Evolutionary conservation across 192 early-diverging fungal species (phyloP).

Genomic region (Gonapodya sp.): DNA sequence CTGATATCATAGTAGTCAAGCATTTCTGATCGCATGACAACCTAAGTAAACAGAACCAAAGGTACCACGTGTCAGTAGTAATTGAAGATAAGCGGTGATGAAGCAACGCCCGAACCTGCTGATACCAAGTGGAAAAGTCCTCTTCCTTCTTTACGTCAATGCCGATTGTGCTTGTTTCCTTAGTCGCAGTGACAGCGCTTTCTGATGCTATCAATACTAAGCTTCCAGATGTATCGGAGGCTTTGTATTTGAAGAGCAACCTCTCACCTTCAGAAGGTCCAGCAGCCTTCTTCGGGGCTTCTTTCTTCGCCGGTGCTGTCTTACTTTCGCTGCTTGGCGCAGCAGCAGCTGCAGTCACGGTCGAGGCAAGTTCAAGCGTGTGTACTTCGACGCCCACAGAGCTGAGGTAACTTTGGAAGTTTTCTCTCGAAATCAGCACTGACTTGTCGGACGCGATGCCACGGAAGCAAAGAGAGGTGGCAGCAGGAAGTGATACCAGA

Average conservation of each 20-base stretch:
- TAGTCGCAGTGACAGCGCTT: slow-evolving; percentile 17
- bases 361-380: slow-evolving; percentile 39
- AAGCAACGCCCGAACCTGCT: slow-evolving; percentile 54
- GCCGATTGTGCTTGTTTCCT: slow-evolving; percentile 69
- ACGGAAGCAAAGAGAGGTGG: slow-evolving; percentile 54
- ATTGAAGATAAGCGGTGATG: too few relatives aligned
- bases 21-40: slow-evolving; percentile 88
- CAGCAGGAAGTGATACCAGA: slow-evolving; percentile 34
- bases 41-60: slow-evolving; percentile 34
- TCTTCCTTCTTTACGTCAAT: slow-evolving; percentile 77
- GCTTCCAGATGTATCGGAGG: neutral
- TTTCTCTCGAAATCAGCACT: slow-evolving; percentile 44
- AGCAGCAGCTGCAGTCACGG: slow-evolving; percentile 33
- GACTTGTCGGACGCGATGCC: slow-evolving; percentile 42
- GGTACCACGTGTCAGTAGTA: too few relatives aligned
- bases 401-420: slow-evolving; percentile 45
- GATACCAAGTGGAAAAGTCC: slow-evolving; percentile 91
- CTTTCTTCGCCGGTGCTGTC: neutral
- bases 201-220: too few relatives aligned
- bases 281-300: slow-evolving; percentile 2
- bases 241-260: slow-evolving; percentile 20
- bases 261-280: slow-evolving; percentile 14
- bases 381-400: slow-evolving; percentile 36
- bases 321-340: neutral
- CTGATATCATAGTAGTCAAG: slow-evolving; percentile 97